Evolutionary conservation across 495 filamentous ascomycete species (phyloP), one percentile per base, ranked within the genome.

Genomic region (Hypoxylon trugodes): DNA sequence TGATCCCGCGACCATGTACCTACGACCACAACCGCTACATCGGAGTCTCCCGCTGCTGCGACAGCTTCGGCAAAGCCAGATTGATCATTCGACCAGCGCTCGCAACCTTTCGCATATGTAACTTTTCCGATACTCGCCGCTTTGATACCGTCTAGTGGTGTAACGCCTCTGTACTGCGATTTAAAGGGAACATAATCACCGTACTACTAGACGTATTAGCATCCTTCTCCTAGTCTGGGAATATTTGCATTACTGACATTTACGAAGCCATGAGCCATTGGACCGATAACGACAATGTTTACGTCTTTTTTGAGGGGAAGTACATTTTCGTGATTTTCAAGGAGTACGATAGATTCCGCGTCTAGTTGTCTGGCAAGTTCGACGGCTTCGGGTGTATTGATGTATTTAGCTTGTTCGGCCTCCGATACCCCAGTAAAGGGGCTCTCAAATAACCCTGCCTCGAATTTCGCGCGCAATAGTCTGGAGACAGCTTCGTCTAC

Each of bases 1-100:
- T 90, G 87, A 58, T 90, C 88, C 28, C 88, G 81, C 21, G 82
- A 86, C 88, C 87, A 90, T 24, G 89, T 92, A 36, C 88, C 89
- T 0, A 90, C 87, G 2, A 90, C 78, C 0, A 92, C 87, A 6
- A 91, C 80, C 1, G 89, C 88, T 6, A 90, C 83, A 59, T 90
- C 88, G 3, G 88, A 87, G 24, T 78, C 82, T 60, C 86, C 77
- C 1, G 87, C 88, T 2, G 85, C 83, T 2, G 81, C 75, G 25
- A 90, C 68, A 16, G 89, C 88, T 65, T 85, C 87, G 0, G 77
- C 69, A 65, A 90, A 87, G 2, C 83, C 83, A 10, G 81, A 83
- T 56, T 89, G 70, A 61, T 89, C 85, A 49, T 77, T 87, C 38
- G 86, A 89, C 87, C 87, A 90, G n/a, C 86, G 81, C 69, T 90